Evolutionary conservation across 371 early-diverging fungal genomes (phyloP).

Genomic region (Blyttiomyces sp.): DNA sequence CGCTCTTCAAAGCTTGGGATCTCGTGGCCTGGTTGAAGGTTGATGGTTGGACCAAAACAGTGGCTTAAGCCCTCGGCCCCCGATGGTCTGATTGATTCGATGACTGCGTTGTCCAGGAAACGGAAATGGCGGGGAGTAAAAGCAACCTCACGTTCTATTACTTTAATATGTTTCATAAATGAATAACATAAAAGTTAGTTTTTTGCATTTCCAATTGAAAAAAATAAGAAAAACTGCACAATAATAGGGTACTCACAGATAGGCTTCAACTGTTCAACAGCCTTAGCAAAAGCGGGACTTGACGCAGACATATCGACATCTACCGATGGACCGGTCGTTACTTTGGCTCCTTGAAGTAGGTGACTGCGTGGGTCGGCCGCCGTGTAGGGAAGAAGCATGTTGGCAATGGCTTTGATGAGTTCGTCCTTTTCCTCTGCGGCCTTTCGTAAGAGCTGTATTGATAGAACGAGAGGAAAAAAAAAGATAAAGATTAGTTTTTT

Average conservation of each 20-base stretch:
- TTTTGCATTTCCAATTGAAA: neutral
- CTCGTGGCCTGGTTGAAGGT: neutral
- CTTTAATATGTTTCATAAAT: neutral
- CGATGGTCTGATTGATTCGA: neutral
- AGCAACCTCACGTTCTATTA: neutral
- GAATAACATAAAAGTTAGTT: no score
- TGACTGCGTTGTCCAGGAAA: neutral
- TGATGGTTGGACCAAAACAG: neutral
- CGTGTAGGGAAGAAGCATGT: neutral
- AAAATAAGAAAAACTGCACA: neutral
- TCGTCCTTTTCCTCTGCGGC: conserved; percentile 1
- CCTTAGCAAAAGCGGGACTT: neutral
- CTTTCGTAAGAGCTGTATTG: neutral
- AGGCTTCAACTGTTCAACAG: neutral
- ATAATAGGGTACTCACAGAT: no score
- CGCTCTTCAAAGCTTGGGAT: neutral
- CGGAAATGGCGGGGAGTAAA: neutral
- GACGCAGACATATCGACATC: neutral
- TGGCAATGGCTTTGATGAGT: neutral
- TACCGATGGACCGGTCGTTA: neutral
- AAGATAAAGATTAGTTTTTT: neutral
- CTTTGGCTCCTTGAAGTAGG: neutral
- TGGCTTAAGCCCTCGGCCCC: neutral
- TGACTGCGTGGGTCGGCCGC: neutral
- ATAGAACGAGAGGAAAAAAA: neutral